Conservation (phyloP, 352 stramenopile genomes). For the Pythium grandisporangium region DNA sequence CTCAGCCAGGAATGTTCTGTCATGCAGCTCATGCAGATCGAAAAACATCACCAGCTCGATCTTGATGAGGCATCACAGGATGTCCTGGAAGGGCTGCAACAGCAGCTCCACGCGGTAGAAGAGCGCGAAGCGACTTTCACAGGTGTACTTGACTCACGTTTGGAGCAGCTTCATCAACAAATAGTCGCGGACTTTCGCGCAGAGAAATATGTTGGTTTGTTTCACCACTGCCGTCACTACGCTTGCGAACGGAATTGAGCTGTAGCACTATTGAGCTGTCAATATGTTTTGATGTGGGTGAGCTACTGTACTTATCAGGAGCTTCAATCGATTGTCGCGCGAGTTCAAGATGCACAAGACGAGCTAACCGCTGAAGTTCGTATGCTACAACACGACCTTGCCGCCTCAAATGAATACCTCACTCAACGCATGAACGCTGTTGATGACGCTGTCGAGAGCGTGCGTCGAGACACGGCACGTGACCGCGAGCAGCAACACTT, state of each 20-base stretch:
- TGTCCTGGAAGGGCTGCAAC: conserved; percentile 38
- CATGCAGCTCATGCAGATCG: conserved; percentile 37
- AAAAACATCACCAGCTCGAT: conserved; percentile 42
- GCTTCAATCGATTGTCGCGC: conserved; percentile 24
- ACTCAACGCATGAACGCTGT: conserved; percentile 23
- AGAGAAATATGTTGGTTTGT: conserved; percentile 25
- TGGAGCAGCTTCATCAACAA: conserved; percentile 20
- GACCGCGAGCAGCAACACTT: conserved; percentile 20
- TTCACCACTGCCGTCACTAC: no score
- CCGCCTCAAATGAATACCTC: conserved; percentile 28
- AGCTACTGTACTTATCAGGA: no score
- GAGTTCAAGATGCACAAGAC: conserved; percentile 35
- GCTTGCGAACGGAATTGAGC: no score
- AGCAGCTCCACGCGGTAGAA: conserved; percentile 38
- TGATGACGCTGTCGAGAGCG: conserved; percentile 28
- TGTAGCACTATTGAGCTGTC: no score
- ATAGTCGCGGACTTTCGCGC: conserved; percentile 18
- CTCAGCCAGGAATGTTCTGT: no score
- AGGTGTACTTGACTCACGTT: conserved; percentile 14
- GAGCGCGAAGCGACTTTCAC: conserved; percentile 20
- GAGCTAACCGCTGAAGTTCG: conserved; percentile 27
- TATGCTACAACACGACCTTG: conserved; percentile 31
- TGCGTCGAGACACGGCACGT: conserved; percentile 23
- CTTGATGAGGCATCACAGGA: conserved; percentile 52
- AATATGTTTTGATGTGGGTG: no score